Percentiles rank a stretch among this genome's conserved stretches.
These are phyloP conservation scores for Ogataea saltuana DNA, from an alignment of 805 yeast species.

Conservation along the genomic window DNA sequence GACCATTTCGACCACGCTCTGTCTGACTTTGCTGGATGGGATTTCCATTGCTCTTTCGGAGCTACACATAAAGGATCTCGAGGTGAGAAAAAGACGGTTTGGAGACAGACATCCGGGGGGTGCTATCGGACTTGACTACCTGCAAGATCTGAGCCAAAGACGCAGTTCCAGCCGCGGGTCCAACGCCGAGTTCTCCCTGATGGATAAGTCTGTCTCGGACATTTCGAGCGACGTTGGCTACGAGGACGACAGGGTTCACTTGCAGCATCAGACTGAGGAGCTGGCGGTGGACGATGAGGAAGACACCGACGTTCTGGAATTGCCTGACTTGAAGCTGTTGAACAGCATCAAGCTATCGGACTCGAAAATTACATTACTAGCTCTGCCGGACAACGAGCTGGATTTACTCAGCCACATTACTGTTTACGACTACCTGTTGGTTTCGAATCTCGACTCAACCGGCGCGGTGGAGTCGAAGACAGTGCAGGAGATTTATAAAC, in stretches of 20 bases:
- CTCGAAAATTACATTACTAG: slow-evolving; percentile 25
- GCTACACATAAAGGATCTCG: slow-evolving; percentile 56
- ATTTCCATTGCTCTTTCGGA: slow-evolving; percentile 73
- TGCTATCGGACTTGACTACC: slow-evolving; percentile 66
- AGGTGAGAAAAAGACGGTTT: slow-evolving; percentile 55
- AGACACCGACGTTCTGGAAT: slow-evolving; percentile 19
- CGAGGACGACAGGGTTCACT: neutral
- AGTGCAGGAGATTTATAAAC: slow-evolving; percentile 23
- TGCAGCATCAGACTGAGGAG: neutral
- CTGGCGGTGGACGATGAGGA: slow-evolving; percentile 15
- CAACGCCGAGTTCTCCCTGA: slow-evolving; percentile 18
- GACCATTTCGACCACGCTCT: slow-evolving; percentile 77
- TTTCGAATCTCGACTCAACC: slow-evolving; percentile 15
- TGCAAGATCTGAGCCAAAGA: slow-evolving; percentile 12
- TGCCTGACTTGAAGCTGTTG: slow-evolving; percentile 23
- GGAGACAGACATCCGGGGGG: slow-evolving; percentile 89
- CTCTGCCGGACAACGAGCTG: slow-evolving; percentile 34
- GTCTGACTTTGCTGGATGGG: slow-evolving; percentile 77
- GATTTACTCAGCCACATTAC: slow-evolving; percentile 39
- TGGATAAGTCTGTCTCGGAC: slow-evolving; percentile 17
- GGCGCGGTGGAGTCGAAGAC: slow-evolving; percentile 20
- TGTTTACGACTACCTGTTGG: slow-evolving; percentile 37
- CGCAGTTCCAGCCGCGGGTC: slow-evolving; percentile 11
- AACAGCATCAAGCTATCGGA: slow-evolving; percentile 29
- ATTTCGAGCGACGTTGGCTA: slow-evolving; percentile 19